Evolutionary conservation across 345 rosid species (phyloP), one percentile per base, ranked within the genome.

Genomic region (Erucastrum elatum): DNA sequence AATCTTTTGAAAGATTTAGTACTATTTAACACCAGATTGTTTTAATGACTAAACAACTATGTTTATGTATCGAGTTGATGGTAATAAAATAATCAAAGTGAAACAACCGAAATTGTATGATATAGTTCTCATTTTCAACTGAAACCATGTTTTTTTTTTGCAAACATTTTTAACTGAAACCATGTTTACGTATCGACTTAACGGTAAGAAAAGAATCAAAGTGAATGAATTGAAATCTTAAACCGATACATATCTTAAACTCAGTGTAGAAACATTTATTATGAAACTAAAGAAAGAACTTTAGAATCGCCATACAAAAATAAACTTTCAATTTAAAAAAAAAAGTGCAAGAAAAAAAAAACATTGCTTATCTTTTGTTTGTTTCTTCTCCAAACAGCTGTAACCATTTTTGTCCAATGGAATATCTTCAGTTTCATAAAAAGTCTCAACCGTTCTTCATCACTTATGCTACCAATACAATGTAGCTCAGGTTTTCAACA

Each of bases 341-440:
- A 21, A 21, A 46, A 46, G 60, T 29, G 1, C 15, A 51, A 46
- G 15, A 44, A 46, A n/a, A 51, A 51, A 51, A 51, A 51, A 15
- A 51, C 6, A 49, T 51, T 39, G 33, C 33, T 10, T 41, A 15
- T 39, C 21, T 33, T 41, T 66, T 67, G 71, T 41, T 67, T 46
- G 53, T 46, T 71, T 35, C 46, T 16, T 37, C 44, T 68, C 35
- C 58, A 29, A 78, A 73, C 58, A 73, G 77, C 82, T 79, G 82
- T 72, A 73, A 25, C 68, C 82, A 67, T 73, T 66, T 79, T 49
- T 67, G 64, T 44, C 82, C 77, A 67, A 60, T 79, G 69, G 68
- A 53, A 67, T 67, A 25, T 44, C 44, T 33, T 44, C 82, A 73
- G 76, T 64, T 64, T 71, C 67, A 56, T 71, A 44, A 77, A 79